Percentiles rank a stretch among this genome's conserved stretches.
Evolutionary conservation across 352 stramenopile genomes (phyloP).

Genomic region (Pythium chondricola): DNA sequence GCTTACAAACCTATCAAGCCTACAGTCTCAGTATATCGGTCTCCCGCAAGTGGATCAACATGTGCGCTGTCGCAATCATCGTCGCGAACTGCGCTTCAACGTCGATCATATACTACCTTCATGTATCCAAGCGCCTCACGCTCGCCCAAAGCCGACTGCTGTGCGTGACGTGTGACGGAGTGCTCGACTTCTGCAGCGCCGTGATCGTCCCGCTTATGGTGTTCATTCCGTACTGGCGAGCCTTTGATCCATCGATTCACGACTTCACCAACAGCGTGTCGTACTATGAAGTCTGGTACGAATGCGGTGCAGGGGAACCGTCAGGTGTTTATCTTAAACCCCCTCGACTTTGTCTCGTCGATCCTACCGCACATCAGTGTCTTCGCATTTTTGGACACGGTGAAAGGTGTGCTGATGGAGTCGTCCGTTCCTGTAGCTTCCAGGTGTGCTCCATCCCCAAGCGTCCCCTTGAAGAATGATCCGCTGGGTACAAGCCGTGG

Average conservation of each 20-base stretch:
- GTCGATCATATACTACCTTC: constrained; percentile 2
- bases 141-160: neutral
- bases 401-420: neutral
- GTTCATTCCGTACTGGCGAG: constrained; percentile 3
- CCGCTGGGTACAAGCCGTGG: too few species aligned
- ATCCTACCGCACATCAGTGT: constrained; percentile 10
- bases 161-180: neutral
- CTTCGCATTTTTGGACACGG: neutral
- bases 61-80: constrained; percentile 2
- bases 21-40: constrained; percentile 9
- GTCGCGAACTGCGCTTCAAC: constrained; percentile 8
- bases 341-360: constrained; percentile 3
- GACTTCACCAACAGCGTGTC: neutral
- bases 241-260: neutral
- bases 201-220: constrained; percentile 6
- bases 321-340: constrained; percentile 7
- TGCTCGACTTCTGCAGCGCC: constrained; percentile 12
- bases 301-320: constrained; percentile 4
- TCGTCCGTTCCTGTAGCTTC: neutral
- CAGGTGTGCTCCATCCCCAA: neutral
- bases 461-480: too few species aligned
- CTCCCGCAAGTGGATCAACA: constrained; percentile 9
- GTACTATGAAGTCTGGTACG: constrained; percentile 11
- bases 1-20: constrained; percentile 14
- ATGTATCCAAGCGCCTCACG: neutral